Base-by-base conservation (phyloP, 1,284 basidiomycete species). In the Anthracocystis panici-leucophaei region DNA sequence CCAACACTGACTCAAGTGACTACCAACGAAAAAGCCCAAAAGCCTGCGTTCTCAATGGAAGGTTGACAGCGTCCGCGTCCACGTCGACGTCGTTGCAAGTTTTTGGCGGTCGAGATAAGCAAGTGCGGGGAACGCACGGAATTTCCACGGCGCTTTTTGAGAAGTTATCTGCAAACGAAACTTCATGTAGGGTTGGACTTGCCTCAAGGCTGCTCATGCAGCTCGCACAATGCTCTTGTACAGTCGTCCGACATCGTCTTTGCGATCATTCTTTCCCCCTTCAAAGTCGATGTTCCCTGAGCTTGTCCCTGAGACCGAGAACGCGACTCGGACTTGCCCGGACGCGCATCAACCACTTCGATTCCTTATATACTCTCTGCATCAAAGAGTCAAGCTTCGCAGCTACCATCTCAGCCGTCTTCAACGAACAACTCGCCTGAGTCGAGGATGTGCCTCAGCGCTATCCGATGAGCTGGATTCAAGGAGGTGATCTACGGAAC, bases 401-500 rank as follows among this genome's bases (percentile, higher is more conserved):
- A 11, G 52, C 50, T 27, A 53, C 54, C 62, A 57, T 23, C 46
- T 25, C 27, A 16, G 27, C 45, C 12, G 20, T 14, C 21, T 48
- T 6, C 23, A 7, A 31, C 14, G 27, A 29, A 7, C 18, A n/a
- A 14, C 10, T 1, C 33, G n/a, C 9, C 29, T 31, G 5, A 31
- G 9, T 31, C 29, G 9, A 31, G 29, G 0, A 81, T 81, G 79
- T 81, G 80, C 31, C 48, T 79, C 12, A 70, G 65, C 14, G 80
- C 80, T 1, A 68, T 81, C 9, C 45, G 80, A 14, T 81, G 79
- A 77, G 70, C 79, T 1, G 80, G 79, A 1, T 73, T 81, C 54
- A 68, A 70, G 11, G 80, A 82, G 48, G 78, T 81, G 11, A 65
- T 81, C 18, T 82, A 81, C 55, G 79, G 69, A 6, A 79, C 73